Percentiles rank a stretch among this genome's conserved stretches.
These are phyloP conservation scores for Stereum hirsutum DNA, from an alignment of 1,284 basidiomycete species.

Conservation along the genomic window DNA sequence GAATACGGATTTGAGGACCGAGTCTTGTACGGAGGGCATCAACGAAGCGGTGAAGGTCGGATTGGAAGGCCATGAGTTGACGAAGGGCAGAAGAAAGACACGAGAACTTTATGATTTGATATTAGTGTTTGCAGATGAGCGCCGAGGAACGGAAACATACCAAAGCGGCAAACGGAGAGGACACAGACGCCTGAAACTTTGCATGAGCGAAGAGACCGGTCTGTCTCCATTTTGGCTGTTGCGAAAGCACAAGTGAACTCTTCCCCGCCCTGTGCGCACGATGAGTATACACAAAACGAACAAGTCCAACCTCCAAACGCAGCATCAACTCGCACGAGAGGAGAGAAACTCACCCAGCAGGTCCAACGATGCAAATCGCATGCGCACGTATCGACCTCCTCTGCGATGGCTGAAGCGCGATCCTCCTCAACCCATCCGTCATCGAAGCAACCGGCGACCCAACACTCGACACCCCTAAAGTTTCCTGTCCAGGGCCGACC, in stretches of 20 bases:
- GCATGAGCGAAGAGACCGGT: slow-evolving; percentile 70
- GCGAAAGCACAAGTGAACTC: slow-evolving; percentile 55
- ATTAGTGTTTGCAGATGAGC: too few relatives aligned
- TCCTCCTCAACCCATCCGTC: slow-evolving; percentile 32
- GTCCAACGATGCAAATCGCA: slow-evolving; percentile 52
- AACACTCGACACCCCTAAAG: too few relatives aligned
- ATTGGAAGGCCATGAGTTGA: slow-evolving; percentile 64
- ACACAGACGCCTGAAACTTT: slow-evolving; percentile 54
- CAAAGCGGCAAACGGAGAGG: slow-evolving; percentile 57
- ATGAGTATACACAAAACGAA: too few relatives aligned
- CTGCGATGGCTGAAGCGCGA: slow-evolving; percentile 30
- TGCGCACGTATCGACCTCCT: slow-evolving; percentile 38
- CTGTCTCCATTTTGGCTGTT: slow-evolving; percentile 63
- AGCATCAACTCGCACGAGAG: neutral
- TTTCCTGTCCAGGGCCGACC: too few relatives aligned
- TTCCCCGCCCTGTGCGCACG: slow-evolving; percentile 52
- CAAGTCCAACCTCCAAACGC: too few relatives aligned
- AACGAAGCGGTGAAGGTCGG: slow-evolving; percentile 61
- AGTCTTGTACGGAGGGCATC: slow-evolving; percentile 43
- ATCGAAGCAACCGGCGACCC: too few relatives aligned
- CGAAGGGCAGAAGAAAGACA: slow-evolving; percentile 61
- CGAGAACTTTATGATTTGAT: slow-evolving; percentile 35
- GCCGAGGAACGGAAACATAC: slow-evolving; percentile 24
- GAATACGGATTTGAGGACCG: slow-evolving; percentile 58
- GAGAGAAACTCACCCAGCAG: slow-evolving; percentile 40